Percentiles rank a stretch among this genome's conserved stretches.
These are phyloP conservation scores for Plenodomus tracheiphilus DNA, from an alignment of 2,329 filamentous ascomycete genomes.

Conservation along the genomic window DNA sequence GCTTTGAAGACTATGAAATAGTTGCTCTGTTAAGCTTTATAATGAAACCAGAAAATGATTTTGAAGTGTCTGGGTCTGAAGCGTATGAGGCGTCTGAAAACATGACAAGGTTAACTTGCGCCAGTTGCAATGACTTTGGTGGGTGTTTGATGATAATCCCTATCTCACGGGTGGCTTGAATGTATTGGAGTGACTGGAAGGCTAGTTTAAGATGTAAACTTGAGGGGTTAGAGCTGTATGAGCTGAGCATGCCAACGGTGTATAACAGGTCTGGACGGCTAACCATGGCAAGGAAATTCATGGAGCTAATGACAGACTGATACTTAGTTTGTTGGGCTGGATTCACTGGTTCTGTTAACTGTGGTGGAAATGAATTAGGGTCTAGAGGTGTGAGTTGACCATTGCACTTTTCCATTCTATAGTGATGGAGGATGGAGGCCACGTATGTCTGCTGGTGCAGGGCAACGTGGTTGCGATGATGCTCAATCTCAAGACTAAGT, in stretches of 20 bases:
- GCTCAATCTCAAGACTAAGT: slow-evolving; percentile 7
- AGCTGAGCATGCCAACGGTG: slow-evolving; percentile 4
- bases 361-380: slow-evolving; percentile 2
- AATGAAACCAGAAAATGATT: slow-evolving; percentile 19
- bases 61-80: slow-evolving; percentile 7
- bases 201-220: background rate
- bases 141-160: background rate
- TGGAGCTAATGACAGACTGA: slow-evolving; percentile 7
- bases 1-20: slow-evolving; percentile 21
- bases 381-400: slow-evolving; percentile 2
- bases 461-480: background rate
- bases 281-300: slow-evolving; percentile 10
- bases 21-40: slow-evolving; percentile 17
- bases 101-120: slow-evolving; percentile 1
- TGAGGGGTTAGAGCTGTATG: slow-evolving; percentile 6
- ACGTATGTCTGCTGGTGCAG: slow-evolving; percentile 5
- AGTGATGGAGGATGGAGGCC: background rate
- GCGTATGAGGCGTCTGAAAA: slow-evolving; percentile 7
- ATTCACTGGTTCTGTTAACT: background rate
- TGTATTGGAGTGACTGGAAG: background rate
- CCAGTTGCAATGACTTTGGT: background rate
- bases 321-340: background rate
- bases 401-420: slow-evolving; percentile 6
- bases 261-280: background rate
- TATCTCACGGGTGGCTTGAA: background rate